phyloP scores from a whole-genome alignment of 768 basidiomycete species.

The Hortiboletus flavorubellus region DNA sequence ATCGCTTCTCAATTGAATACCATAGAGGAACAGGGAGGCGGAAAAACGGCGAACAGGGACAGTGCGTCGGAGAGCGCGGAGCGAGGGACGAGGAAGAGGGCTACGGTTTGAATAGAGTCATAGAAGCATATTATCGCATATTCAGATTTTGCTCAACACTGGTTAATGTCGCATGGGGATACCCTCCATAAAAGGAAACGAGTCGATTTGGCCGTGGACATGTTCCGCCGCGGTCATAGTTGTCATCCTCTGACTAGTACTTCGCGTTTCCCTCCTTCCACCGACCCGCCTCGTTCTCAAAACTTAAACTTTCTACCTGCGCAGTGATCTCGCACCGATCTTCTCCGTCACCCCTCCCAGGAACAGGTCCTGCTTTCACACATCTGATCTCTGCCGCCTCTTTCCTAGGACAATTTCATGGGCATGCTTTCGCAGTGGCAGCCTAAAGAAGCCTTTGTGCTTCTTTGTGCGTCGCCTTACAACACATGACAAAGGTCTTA shows the following conservation, averaged over 20 bases:
- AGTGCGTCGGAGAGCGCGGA: constrained; percentile 41
- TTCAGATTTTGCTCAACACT: constrained; percentile 16
- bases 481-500: constrained; percentile 27
- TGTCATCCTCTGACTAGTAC: not conserved
- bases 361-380: constrained; percentile 13
- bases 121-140: constrained; percentile 31
- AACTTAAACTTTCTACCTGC: constrained; percentile 22
- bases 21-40: constrained; percentile 19
- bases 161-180: constrained; percentile 18
- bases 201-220: constrained; percentile 16
- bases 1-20: constrained; percentile 32
- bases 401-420: constrained; percentile 14
- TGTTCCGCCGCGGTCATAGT: constrained; percentile 16
- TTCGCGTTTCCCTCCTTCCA: not conserved
- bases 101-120: constrained; percentile 39
- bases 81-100: constrained; percentile 46
- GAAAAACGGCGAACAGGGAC: constrained; percentile 27
- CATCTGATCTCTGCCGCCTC: constrained; percentile 10
- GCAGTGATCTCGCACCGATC: constrained; percentile 33
- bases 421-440: constrained; percentile 5
- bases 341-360: constrained; percentile 9
- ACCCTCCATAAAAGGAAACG: constrained; percentile 1
- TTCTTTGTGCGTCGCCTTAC: constrained; percentile 27
- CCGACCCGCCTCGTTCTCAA: constrained; percentile 1
- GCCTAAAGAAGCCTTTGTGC: constrained; percentile 17